phyloP scores from a whole-genome alignment of 2,329 filamentous ascomycete genomes.

The Ramichloridium luteum region DNA sequence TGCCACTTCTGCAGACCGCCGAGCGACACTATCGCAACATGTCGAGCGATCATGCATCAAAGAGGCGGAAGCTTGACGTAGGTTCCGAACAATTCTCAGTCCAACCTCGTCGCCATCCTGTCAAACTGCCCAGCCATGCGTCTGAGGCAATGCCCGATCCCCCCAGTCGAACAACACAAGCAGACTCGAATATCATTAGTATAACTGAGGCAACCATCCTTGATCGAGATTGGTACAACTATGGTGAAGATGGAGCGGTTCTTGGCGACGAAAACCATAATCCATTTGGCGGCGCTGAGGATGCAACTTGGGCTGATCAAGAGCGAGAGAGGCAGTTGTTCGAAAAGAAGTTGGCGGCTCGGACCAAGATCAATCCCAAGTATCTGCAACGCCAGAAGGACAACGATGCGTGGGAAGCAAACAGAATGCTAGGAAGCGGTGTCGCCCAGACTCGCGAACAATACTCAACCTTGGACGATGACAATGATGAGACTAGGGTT shows the following conservation, averaged over 20 bases:
- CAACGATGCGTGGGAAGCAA: constrained; percentile 96
- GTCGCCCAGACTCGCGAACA: constrained; percentile 82
- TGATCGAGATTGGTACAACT: constrained; percentile 86
- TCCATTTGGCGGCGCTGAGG: constrained; percentile 67
- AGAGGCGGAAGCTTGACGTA: constrained; percentile 54
- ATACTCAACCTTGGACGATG: constrained; percentile 59
- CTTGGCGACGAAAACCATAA: constrained; percentile 91
- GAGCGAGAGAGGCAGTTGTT: constrained; percentile 59
- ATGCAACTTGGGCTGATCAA: constrained; percentile 57
- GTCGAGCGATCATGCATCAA: constrained; percentile 41
- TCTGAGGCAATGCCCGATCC: constrained; percentile 14
- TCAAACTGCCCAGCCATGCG: constrained; percentile 34
- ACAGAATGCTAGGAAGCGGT: constrained; percentile 92
- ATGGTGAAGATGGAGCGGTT: constrained; percentile 69
- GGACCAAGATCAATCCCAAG: constrained; percentile 44
- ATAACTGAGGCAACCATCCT: constrained; percentile 42
- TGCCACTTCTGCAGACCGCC: too few species aligned
- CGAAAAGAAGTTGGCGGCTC: constrained; percentile 58
- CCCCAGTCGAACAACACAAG: constrained; percentile 13
- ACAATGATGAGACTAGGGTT: constrained; percentile 78
- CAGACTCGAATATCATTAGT: constrained; percentile 7
- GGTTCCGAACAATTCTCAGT: constrained; percentile 39
- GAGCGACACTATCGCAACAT: constrained; percentile 15
- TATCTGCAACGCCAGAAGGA: constrained; percentile 82
- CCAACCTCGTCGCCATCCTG: constrained; percentile 34